A percentile compares a stretch with the other conserved stretches of the same genome.
Conservation (phyloP, 2,329 filamentous ascomycete genomes). For the Alternaria burnsii region DNA sequence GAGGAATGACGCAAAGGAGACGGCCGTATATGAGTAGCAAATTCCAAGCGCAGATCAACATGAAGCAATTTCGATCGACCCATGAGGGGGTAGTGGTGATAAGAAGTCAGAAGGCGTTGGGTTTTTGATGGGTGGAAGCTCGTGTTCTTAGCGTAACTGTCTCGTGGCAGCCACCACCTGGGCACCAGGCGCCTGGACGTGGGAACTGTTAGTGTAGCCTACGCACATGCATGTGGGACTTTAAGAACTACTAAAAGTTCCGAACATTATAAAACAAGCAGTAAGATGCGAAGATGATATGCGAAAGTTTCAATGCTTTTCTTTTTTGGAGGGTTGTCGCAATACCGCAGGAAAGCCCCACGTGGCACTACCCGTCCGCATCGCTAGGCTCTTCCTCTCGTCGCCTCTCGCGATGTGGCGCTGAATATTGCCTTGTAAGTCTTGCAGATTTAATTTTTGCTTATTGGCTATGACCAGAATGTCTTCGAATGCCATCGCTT, state of each 20-base stretch:
- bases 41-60: not conserved
- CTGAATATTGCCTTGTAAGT: not conserved
- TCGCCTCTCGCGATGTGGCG: not conserved
- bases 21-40: not conserved
- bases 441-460: not conserved
- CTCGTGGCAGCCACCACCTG: not conserved
- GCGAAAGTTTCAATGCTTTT: not conserved
- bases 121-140: not conserved
- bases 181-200: not conserved
- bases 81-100: not conserved
- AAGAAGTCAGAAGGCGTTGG: not conserved
- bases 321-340: not conserved
- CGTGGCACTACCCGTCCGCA: not conserved
- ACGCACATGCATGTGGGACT: not conserved
- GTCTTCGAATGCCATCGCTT: constrained; percentile 1
- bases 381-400: not conserved
- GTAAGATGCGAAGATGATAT: not conserved
- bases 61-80: not conserved
- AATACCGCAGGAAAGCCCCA: not conserved
- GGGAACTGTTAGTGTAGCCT: not conserved
- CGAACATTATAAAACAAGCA: not conserved
- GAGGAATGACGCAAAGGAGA: not conserved
- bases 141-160: not conserved
- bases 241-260: not conserved
- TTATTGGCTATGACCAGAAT: not conserved